Evolutionary conservation across 2,329 filamentous ascomycete species (phyloP), one percentile per base, ranked within the genome.

Genomic region (Aspergillus pseudoviridinutans): DNA sequence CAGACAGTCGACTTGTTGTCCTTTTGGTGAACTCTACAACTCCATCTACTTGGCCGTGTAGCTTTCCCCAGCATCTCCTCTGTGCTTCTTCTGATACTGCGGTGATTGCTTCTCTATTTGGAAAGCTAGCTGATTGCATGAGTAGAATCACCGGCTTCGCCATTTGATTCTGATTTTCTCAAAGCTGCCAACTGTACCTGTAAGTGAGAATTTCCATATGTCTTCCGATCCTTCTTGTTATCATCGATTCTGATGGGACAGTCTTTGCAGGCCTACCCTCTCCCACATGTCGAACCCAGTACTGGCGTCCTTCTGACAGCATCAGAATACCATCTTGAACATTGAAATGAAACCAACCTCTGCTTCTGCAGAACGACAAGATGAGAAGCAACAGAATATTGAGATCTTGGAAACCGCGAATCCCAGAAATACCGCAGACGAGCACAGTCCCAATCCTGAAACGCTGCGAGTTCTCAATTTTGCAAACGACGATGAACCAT

Each of bases 401-500:
- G 4, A 24, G 12, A 47, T 24, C 24, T 49, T 32, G 28, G 42
- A 29, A n/a, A 22, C 44, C 8, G 49, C 52, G n/a, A n/a, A 56
- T 28, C 51, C 3, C 14, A 49, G 53, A 4, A 29, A n/a, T 49
- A 53, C 10, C 55, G 58, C 9, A 53, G 59, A 1, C 51, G 52
- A 29, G 58, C 58, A 20, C n/a, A 35, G 63, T 1, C 60, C 60
- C 2, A 52, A 65, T 22, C 61, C 66, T 1, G 65, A 65, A 24
- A 59, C 58, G 3, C 60, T 68, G 60, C 63, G 62, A 20, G 65
- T 67, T 7, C 24, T 65, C 5, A 64, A 63, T 8, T 59, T 64
- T 29, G 52, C 58, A 38, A 64, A 61, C 51, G 61, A 57, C 3
- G 59, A 66, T 20, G 50, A 61, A 20, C 60, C 57, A 1, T 58